Conservation (phyloP, 371 early-diverging fungal genomes). For the Mortierella sp. region DNA sequence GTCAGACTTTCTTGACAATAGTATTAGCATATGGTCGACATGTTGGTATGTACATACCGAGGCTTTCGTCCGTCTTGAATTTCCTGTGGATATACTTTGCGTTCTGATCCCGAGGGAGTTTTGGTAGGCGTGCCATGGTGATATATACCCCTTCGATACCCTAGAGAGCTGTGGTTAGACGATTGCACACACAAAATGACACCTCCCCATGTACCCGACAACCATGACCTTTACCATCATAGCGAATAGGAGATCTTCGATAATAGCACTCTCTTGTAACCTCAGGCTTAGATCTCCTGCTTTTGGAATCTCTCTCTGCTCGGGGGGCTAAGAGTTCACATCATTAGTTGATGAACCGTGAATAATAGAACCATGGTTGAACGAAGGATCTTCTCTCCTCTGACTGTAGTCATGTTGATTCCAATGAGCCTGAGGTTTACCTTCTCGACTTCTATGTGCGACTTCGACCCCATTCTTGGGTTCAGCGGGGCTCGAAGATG, state of each 20-base stretch:
- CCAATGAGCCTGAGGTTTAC: too few species aligned
- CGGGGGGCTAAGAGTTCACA: constrained; percentile 3
- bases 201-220: neutral
- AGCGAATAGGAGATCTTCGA: constrained; percentile 90
- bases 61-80: constrained; percentile 34
- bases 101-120: constrained; percentile 39
- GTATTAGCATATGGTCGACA: neutral
- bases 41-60: constrained; percentile 15
- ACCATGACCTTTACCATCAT: constrained; percentile 71
- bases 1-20: too few species aligned
- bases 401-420: neutral
- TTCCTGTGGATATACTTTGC: constrained; percentile 28
- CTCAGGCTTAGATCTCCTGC: constrained; percentile 31
- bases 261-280: constrained; percentile 83
- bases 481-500: constrained; percentile 41
- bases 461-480: constrained; percentile 27
- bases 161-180: too few species aligned
- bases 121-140: constrained; percentile 27
- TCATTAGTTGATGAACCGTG: neutral
- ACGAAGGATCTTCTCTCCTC: neutral
- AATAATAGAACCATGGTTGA: neutral
- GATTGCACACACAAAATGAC: neutral
- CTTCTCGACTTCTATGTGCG: constrained; percentile 19
- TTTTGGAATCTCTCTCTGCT: constrained; percentile 9
- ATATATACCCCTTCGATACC: constrained; percentile 89